Conservation (phyloP, 129 eudicot species). For the Centaurea solstitialis region DNA sequence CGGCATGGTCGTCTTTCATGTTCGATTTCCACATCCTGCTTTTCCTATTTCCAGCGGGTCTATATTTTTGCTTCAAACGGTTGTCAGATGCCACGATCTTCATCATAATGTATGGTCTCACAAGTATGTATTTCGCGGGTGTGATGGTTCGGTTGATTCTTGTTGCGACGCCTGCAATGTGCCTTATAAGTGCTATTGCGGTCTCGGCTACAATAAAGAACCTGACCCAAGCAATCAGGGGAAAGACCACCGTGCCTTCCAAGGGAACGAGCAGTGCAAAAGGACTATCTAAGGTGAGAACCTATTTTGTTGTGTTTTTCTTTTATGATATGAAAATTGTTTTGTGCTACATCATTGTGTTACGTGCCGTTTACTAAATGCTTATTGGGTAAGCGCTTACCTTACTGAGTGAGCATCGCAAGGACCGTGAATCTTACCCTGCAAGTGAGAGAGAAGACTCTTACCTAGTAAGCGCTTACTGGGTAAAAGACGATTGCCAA, state of each 20-base stretch:
- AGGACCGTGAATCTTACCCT: too few species aligned
- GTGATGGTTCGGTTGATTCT: slow-evolving; percentile 98
- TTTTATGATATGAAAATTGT: background rate
- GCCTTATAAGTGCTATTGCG: slow-evolving; percentile 96
- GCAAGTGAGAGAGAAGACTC: too few species aligned
- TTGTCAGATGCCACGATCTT: slow-evolving; percentile 94
- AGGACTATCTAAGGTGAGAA: slow-evolving; percentile 79
- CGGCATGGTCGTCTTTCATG: slow-evolving; percentile 99
- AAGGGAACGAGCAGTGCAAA: slow-evolving; percentile 65
- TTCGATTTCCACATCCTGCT: slow-evolving; percentile 91
- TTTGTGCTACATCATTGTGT: background rate
- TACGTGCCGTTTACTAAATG: background rate
- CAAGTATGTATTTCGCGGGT: slow-evolving; percentile 95
- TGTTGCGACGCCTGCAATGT: slow-evolving; percentile 94
- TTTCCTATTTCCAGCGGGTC: slow-evolving; percentile 83
- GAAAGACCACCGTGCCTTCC: slow-evolving; percentile 54
- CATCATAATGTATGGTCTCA: slow-evolving; percentile 94
- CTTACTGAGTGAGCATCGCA: too few species aligned
- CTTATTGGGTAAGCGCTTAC: too few species aligned
- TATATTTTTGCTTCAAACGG: slow-evolving; percentile 92
- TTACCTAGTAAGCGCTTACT: too few species aligned
- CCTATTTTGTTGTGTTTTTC: background rate
- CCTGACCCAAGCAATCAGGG: slow-evolving; percentile 61
- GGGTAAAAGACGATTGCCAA: too few species aligned
- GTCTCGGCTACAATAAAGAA: slow-evolving; percentile 93